phyloP scores from a whole-genome alignment of 768 basidiomycete species.

The Tylopilus intermedius region DNA sequence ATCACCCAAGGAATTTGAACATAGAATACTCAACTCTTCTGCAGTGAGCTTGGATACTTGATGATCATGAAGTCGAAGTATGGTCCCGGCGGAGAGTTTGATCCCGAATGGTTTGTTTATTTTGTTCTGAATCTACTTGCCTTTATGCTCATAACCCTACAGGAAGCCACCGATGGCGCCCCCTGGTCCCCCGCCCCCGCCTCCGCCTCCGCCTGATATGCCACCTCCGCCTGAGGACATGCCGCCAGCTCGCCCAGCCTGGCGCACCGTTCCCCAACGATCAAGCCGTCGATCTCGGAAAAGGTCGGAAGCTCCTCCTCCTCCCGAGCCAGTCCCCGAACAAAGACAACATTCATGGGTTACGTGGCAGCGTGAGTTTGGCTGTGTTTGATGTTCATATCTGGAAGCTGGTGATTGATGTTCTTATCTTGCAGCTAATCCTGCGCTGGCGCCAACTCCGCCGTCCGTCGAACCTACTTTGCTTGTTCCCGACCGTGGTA shows the following conservation, averaged over 20 bases:
- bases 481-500: constrained; percentile 52
- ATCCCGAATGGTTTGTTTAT: constrained; percentile 65
- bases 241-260: constrained; percentile 49
- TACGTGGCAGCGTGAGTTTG: constrained; percentile 61
- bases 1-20: neutral
- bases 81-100: constrained; percentile 81
- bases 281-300: constrained; percentile 42
- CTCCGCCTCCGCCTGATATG: constrained; percentile 42
- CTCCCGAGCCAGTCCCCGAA: constrained; percentile 32
- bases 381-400: constrained; percentile 2
- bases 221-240: constrained; percentile 43
- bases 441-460: constrained; percentile 52
- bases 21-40: constrained; percentile 5
- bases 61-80: constrained; percentile 70
- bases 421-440: constrained; percentile 47
- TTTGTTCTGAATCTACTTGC: neutral
- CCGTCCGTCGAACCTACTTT: constrained; percentile 55
- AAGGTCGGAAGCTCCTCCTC: constrained; percentile 29
- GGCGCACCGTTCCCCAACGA: constrained; percentile 50
- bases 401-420: constrained; percentile 1
- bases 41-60: constrained; percentile 71
- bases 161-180: constrained; percentile 43
- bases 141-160: neutral
- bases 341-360: constrained; percentile 52
- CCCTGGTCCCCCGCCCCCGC: constrained; percentile 32